Percentiles rank a stretch among this genome's conserved stretches.
phyloP scores from a whole-genome alignment of 83 land plant species.

The Larix sibirica region DNA sequence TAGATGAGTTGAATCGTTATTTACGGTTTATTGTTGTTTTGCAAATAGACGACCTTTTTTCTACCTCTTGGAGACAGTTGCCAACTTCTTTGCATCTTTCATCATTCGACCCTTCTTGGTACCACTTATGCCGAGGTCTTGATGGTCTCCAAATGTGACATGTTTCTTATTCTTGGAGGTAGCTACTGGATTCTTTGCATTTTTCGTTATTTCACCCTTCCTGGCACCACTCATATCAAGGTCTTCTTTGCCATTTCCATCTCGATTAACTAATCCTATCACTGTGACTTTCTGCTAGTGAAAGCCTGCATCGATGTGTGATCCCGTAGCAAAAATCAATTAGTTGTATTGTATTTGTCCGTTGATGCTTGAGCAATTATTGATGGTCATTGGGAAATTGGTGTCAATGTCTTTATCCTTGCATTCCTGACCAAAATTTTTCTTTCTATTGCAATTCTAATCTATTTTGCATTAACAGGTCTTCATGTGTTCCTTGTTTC shows the following conservation, averaged over 20 bases:
- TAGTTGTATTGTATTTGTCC: not conserved
- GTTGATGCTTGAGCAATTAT: too few species aligned
- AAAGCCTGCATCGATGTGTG: constrained; percentile 44
- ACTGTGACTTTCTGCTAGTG: constrained; percentile 54
- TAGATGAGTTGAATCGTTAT: too few species aligned
- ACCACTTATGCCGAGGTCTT: not conserved
- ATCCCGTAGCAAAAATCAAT: constrained; percentile 16
- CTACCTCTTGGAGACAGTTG: not conserved
- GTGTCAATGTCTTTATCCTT: too few species aligned
- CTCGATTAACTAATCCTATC: constrained; percentile 46
- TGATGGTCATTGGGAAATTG: too few species aligned
- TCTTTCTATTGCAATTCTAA: too few species aligned
- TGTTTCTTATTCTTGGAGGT: not conserved
- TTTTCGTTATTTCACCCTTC: constrained; percentile 4
- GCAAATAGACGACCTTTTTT: not conserved
- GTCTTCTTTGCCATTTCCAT: constrained; percentile 11
- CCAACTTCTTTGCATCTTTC: not conserved
- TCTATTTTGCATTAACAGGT: too few species aligned
- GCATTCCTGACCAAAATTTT: too few species aligned
- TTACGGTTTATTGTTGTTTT: not conserved
- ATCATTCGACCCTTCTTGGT: too few species aligned
- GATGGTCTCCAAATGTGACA: not conserved
- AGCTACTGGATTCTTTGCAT: not conserved
- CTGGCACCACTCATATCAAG: not conserved
- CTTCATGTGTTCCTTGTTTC: too few species aligned